Percentiles rank a stretch among this genome's conserved stretches.
Evolutionary conservation across 495 filamentous ascomycete genomes (phyloP).

Genomic region (Penicillium verhagenii): DNA sequence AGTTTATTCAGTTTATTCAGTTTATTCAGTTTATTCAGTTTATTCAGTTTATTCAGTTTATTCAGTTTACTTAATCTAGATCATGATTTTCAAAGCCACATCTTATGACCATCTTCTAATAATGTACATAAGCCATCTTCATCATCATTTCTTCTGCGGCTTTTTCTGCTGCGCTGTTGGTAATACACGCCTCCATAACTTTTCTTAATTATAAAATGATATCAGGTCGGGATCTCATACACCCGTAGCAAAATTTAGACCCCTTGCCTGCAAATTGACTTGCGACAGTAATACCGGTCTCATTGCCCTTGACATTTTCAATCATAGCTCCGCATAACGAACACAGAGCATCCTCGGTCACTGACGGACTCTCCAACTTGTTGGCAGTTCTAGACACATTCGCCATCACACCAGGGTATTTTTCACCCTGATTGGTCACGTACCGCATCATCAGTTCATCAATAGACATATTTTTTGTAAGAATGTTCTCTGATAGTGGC

Average conservation of each 20-base stretch:
- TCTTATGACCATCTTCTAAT: neutral
- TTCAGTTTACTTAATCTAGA: no score
- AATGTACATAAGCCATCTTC: neutral
- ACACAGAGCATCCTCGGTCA: slow-evolving; percentile 23
- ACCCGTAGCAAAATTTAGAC: slow-evolving; percentile 56
- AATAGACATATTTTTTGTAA: slow-evolving; percentile 69
- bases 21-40: no score
- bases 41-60: no score
- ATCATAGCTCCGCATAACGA: slow-evolving; percentile 45
- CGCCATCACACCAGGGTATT: slow-evolving; percentile 87
- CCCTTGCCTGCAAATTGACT: slow-evolving; percentile 17
- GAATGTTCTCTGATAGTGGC: slow-evolving; percentile 47
- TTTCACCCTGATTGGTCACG: slow-evolving; percentile 80
- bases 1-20: no score
- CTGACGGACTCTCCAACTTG: slow-evolving; percentile 55
- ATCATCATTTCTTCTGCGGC: slow-evolving; percentile 4
- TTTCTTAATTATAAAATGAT: slow-evolving; percentile 47
- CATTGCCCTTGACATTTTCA: slow-evolving; percentile 27
- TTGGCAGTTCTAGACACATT: slow-evolving; percentile 89
- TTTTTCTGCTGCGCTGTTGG: neutral
- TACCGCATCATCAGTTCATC: slow-evolving; percentile 88
- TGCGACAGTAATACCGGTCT: slow-evolving; percentile 27
- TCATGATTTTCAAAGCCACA: neutral
- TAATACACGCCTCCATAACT: slow-evolving; percentile 11
- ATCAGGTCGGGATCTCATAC: slow-evolving; percentile 49